Percentiles rank a stretch among this genome's conserved stretches.
phyloP scores from a whole-genome alignment of 2,329 filamentous ascomycete species.

The Harringtonia aguacate region DNA sequence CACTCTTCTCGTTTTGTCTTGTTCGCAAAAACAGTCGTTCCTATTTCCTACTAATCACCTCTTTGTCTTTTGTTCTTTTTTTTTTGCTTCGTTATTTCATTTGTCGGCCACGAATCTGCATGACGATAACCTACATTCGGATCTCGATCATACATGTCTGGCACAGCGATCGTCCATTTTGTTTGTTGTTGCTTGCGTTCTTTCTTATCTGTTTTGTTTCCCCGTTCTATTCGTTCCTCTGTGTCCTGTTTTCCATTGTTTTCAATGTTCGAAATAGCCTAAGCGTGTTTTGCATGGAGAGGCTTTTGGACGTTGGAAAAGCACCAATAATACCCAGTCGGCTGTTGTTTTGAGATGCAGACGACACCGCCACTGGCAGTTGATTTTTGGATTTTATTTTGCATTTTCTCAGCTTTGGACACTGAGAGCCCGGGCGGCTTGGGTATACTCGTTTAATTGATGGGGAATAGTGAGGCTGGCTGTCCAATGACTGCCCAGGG shows the following conservation, averaged over 20 bases:
- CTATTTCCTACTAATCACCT: not conserved
- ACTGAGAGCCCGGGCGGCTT: not conserved
- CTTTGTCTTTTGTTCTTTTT: slow-evolving; percentile 15
- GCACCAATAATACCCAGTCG: no score
- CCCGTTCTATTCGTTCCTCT: no score
- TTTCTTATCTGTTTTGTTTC: slow-evolving; percentile 8
- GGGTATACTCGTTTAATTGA: not conserved
- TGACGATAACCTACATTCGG: slow-evolving; percentile 41
- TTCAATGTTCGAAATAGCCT: not conserved
- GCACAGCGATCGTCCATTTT: slow-evolving; percentile 43
- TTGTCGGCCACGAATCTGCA: slow-evolving; percentile 41
- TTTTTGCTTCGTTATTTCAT: slow-evolving; percentile 26
- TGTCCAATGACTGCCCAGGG: no score
- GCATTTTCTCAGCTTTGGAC: not conserved
- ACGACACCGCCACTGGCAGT: no score
- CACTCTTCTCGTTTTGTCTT: no score
- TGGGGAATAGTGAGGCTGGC: not conserved
- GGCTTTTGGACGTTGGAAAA: not conserved
- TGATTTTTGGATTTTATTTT: not conserved
- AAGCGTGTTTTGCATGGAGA: not conserved
- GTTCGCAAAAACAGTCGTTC: slow-evolving; percentile 1
- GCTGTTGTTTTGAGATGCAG: no score
- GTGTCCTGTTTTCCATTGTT: not conserved
- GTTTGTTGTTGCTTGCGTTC: slow-evolving; percentile 5
- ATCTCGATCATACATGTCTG: slow-evolving; percentile 49